These are phyloP conservation scores for Rhynchospora pubera DNA, from an alignment of 176 grass and related monocot genomes.

Conservation along the genomic window DNA sequence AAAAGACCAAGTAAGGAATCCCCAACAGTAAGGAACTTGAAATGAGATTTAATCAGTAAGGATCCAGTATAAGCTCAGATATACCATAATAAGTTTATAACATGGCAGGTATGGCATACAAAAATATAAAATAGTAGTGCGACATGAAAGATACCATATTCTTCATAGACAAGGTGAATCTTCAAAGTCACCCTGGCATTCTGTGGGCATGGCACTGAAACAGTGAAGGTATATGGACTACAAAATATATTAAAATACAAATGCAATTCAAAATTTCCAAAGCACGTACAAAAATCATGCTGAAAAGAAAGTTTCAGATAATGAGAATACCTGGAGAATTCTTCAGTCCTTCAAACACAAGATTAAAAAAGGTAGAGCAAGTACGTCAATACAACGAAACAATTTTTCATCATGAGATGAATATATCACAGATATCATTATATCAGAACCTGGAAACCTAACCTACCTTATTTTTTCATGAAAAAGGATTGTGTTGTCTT, in stretches of 20 bases:
- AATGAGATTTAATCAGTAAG: neutral
- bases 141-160: constrained; percentile 58
- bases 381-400: constrained; percentile 8
- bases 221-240: constrained; percentile 66
- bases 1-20: neutral
- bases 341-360: constrained; percentile 46
- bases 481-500: constrained; percentile 84
- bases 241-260: constrained; percentile 31
- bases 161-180: constrained; percentile 82
- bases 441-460: constrained; percentile 18
- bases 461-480: constrained; percentile 86
- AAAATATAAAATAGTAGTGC: neutral
- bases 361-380: constrained; percentile 17
- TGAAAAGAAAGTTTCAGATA: neutral
- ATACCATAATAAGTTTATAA: neutral
- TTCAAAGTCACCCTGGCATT: constrained; percentile 66
- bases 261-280: constrained; percentile 28
- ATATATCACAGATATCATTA: constrained; percentile 6
- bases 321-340: constrained; percentile 74
- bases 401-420: constrained; percentile 14
- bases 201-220: constrained; percentile 54
- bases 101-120: constrained; percentile 1
- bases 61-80: neutral
- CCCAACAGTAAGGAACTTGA: neutral
- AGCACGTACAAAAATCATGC: neutral